Evolutionary conservation across 2,329 filamentous ascomycete species (phyloP).

Genomic region (Nigrospora osmanthi): DNA sequence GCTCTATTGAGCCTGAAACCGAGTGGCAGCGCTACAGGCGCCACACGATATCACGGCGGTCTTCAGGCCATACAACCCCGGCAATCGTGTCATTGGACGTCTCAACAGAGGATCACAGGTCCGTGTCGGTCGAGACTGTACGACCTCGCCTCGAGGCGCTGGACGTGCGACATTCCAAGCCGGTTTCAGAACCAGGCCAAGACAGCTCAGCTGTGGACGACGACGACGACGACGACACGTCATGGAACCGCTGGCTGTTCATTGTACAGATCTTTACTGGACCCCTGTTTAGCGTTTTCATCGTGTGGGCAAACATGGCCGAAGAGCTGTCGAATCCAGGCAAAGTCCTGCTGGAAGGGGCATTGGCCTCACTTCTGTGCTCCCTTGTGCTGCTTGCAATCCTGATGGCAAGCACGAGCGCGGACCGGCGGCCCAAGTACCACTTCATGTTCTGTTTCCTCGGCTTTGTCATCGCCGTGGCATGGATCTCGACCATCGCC

Average conservation of each 20-base stretch:
- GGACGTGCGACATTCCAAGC: conserved; percentile 11
- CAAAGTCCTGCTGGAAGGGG: conserved; percentile 44
- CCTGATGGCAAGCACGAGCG: conserved; percentile 61
- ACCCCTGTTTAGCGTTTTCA: conserved; percentile 71
- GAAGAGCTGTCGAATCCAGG: conserved; percentile 48
- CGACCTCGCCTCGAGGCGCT: neutral
- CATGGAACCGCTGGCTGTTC: conserved; percentile 88
- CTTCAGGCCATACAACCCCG: conserved; percentile 6
- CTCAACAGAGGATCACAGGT: neutral
- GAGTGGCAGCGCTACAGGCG: conserved; percentile 55
- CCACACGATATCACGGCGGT: conserved; percentile 28
- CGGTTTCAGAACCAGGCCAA: conserved; percentile 15
- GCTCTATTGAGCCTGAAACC: conserved; percentile 31
- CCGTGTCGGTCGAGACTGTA: neutral
- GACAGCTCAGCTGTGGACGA: conserved; percentile 18
- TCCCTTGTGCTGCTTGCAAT: conserved; percentile 61
- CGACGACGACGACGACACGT: conserved; percentile 33
- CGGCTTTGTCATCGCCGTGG: conserved; percentile 84
- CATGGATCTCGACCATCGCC: conserved; percentile 94
- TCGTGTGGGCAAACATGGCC: conserved; percentile 63
- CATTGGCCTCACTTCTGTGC: conserved; percentile 57
- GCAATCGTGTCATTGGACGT: conserved; percentile 5
- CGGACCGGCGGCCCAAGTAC: conserved; percentile 60
- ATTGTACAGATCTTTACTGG: conserved; percentile 79
- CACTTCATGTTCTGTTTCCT: conserved; percentile 77